phyloP scores from a whole-genome alignment of 805 yeast species.

The Metschnikowia lachancei region DNA sequence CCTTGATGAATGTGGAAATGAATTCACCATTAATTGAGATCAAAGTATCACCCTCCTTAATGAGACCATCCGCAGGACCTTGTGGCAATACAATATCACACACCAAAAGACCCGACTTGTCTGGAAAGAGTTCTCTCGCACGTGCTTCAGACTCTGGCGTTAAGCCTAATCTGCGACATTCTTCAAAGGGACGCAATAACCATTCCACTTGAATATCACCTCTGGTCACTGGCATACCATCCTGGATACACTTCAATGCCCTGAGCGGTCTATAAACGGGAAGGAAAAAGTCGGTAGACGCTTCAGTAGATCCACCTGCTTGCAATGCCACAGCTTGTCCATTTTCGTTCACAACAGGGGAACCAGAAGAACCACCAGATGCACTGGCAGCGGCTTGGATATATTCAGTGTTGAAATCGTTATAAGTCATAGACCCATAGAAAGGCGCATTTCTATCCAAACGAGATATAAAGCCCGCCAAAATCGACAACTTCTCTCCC shows the following conservation, averaged over 20 bases:
- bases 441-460: constrained; percentile 93
- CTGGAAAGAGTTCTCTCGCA: constrained; percentile 70
- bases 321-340: constrained; percentile 89
- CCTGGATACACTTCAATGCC: constrained; percentile 74
- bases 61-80: constrained; percentile 74
- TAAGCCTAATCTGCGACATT: constrained; percentile 83
- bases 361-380: constrained; percentile 93
- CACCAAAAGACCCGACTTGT: constrained; percentile 74
- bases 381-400: constrained; percentile 96
- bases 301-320: constrained; percentile 90
- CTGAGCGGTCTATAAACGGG: constrained; percentile 82
- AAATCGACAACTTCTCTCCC: constrained; percentile 86
- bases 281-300: constrained; percentile 88
- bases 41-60: constrained; percentile 84
- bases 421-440: constrained; percentile 82
- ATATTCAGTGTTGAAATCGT: constrained; percentile 91
- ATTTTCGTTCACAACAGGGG: constrained; percentile 89
- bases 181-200: constrained; percentile 83
- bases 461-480: constrained; percentile 82
- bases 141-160: constrained; percentile 67
- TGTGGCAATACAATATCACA: constrained; percentile 79
- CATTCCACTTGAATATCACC: constrained; percentile 93
- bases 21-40: constrained; percentile 65
- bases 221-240: constrained; percentile 59
- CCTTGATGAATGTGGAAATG: constrained; percentile 68